These are phyloP conservation scores for Diaporthe vaccinii DNA, from an alignment of 2,329 filamentous ascomycete genomes.

Conservation along the genomic window DNA sequence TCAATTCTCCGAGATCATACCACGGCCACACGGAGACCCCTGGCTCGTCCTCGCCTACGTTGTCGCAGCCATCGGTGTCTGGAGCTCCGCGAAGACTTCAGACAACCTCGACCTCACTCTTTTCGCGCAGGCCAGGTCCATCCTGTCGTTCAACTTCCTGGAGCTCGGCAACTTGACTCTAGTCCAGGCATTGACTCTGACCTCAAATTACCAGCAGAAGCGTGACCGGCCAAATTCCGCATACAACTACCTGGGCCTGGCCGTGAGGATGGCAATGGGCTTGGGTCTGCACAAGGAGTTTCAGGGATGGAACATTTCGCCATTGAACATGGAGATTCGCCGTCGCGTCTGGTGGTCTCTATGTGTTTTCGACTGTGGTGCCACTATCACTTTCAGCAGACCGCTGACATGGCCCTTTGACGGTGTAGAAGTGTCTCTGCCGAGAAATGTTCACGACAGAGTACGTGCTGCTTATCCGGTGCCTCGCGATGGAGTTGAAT, in stretches of 20 bases:
- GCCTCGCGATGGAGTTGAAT: neutral
- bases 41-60: constrained; percentile 43
- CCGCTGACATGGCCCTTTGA: constrained; percentile 46
- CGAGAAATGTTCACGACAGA: constrained; percentile 46
- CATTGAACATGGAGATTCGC: constrained; percentile 52
- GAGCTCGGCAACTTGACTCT: constrained; percentile 46
- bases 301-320: constrained; percentile 49
- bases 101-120: constrained; percentile 62
- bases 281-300: constrained; percentile 63
- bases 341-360: constrained; percentile 55
- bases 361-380: constrained; percentile 60
- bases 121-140: constrained; percentile 58
- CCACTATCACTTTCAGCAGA: constrained; percentile 52
- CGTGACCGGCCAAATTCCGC: constrained; percentile 64
- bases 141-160: constrained; percentile 41
- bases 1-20: constrained; percentile 42
- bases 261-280: constrained; percentile 62
- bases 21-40: constrained; percentile 40
- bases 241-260: constrained; percentile 63
- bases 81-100: constrained; percentile 38
- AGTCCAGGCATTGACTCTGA: constrained; percentile 50
- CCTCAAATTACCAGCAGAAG: constrained; percentile 57
- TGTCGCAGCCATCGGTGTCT: constrained; percentile 41
- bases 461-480: constrained; percentile 35
- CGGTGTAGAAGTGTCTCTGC: constrained; percentile 45